These are phyloP conservation scores for Chenopodium formosanum DNA, from an alignment of 148 eudicot genomes.

Conservation along the genomic window DNA sequence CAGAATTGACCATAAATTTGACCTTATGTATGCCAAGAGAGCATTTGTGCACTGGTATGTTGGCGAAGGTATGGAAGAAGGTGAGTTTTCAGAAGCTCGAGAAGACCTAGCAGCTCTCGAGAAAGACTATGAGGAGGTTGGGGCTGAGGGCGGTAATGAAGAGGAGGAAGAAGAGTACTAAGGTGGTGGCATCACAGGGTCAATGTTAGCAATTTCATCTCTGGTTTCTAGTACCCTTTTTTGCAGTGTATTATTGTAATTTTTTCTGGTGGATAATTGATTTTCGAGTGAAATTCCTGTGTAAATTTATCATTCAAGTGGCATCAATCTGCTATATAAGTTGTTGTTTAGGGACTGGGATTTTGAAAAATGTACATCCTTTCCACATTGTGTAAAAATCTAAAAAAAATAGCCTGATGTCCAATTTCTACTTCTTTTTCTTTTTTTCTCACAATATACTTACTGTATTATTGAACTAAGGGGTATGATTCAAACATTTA, in stretches of 20 bases:
- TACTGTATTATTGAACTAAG: background rate
- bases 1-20: conserved; percentile 39
- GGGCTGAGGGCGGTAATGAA: conserved; percentile 34
- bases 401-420: background rate
- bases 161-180: conserved; percentile 33
- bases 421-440: background rate
- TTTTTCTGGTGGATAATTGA: conserved; percentile 16
- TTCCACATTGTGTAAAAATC: background rate
- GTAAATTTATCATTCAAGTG: conserved; percentile 10
- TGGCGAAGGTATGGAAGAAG: conserved; percentile 46
- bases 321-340: background rate
- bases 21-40: conserved; percentile 41
- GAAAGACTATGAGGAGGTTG: conserved; percentile 43
- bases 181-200: conserved; percentile 7
- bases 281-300: conserved; percentile 6
- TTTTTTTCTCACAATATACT: background rate
- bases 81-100: conserved; percentile 41
- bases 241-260: conserved; percentile 11
- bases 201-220: background rate
- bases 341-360: background rate
- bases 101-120: conserved; percentile 43
- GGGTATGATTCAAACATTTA: too few species aligned
- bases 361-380: background rate
- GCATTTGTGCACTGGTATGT: conserved; percentile 45
- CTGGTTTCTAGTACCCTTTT: conserved; percentile 12